Conservation (phyloP, 169 alveolate species). For the Plasmodium gallinaceum region DNA sequence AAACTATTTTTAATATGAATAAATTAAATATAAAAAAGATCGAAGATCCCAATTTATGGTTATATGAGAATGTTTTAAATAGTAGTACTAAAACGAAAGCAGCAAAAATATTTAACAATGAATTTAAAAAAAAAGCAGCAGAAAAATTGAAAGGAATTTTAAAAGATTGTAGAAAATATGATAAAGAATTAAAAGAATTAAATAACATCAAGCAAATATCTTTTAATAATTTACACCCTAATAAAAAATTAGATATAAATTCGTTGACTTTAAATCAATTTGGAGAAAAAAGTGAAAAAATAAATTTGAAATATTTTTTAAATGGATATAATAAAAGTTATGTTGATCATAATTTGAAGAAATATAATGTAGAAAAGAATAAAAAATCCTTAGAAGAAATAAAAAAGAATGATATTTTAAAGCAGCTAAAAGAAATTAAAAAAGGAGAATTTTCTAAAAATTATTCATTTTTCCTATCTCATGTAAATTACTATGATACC, state of each 20-base stretch:
- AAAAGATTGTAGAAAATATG: conserved; percentile 56
- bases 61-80: conserved; percentile 52
- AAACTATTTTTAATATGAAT: conserved; percentile 12
- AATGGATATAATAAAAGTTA: neutral
- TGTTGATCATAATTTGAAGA: neutral
- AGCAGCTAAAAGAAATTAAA: conserved; percentile 17
- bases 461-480: conserved; percentile 19
- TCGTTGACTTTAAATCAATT: conserved; percentile 19
- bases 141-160: conserved; percentile 45
- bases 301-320: conserved; percentile 16
- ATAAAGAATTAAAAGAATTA: conserved; percentile 47
- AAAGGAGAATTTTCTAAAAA: conserved; percentile 24
- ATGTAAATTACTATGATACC: conserved; percentile 59
- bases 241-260: conserved; percentile 30
- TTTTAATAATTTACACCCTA: conserved; percentile 6
- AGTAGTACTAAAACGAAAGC: neutral
- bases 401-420: conserved; percentile 13
- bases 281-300: conserved; percentile 6
- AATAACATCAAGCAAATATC: neutral
- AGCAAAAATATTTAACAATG: conserved; percentile 2
- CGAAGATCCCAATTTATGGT: conserved; percentile 73
- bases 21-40: conserved; percentile 26
- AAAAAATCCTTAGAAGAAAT: neutral
- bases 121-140: conserved; percentile 13
- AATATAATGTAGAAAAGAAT: neutral